Percentiles rank a stretch among this genome's conserved stretches.
phyloP scores from a whole-genome alignment of 257 asterid species.

The Vinca minor region DNA sequence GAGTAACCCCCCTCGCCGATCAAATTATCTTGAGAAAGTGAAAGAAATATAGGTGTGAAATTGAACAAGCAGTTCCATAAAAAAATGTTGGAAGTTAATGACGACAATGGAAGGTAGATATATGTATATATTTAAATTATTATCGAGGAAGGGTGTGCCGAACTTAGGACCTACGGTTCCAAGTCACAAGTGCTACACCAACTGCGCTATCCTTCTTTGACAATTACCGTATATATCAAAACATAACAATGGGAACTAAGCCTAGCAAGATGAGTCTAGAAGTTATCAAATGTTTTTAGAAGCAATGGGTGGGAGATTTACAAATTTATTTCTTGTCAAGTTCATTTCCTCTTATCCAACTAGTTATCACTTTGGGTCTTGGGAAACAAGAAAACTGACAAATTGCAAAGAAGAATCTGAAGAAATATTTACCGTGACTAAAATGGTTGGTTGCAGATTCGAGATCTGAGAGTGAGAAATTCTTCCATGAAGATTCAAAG shows the following conservation, averaged over 20 bases:
- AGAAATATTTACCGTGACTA: slow-evolving; percentile 38
- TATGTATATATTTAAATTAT: too few relatives aligned
- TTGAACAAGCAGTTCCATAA: neutral
- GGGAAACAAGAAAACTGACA: neutral
- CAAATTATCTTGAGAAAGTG: slow-evolving; percentile 45
- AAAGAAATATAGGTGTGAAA: neutral
- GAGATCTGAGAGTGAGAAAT: slow-evolving; percentile 71
- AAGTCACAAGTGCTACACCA: too few relatives aligned
- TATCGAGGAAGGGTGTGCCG: too few relatives aligned
- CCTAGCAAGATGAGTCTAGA: neutral
- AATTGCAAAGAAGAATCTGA: neutral
- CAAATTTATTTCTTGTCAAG: neutral
- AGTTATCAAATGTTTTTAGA: neutral
- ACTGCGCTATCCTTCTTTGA: too few relatives aligned
- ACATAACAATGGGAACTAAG: neutral
- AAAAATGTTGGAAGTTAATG: neutral
- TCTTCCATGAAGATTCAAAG: slow-evolving; percentile 77
- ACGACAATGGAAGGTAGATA: too few relatives aligned
- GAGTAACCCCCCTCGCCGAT: slow-evolving; percentile 98
- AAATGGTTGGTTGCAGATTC: slow-evolving; percentile 60
- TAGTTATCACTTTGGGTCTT: neutral
- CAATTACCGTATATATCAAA: neutral
- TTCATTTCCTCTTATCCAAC: neutral
- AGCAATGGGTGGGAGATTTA: neutral
- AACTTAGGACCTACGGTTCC: too few relatives aligned